Evolutionary conservation across 2,329 filamentous ascomycete genomes (phyloP), one percentile per base, ranked within the genome.

Genomic region (Colletotrichum limetticola): DNA sequence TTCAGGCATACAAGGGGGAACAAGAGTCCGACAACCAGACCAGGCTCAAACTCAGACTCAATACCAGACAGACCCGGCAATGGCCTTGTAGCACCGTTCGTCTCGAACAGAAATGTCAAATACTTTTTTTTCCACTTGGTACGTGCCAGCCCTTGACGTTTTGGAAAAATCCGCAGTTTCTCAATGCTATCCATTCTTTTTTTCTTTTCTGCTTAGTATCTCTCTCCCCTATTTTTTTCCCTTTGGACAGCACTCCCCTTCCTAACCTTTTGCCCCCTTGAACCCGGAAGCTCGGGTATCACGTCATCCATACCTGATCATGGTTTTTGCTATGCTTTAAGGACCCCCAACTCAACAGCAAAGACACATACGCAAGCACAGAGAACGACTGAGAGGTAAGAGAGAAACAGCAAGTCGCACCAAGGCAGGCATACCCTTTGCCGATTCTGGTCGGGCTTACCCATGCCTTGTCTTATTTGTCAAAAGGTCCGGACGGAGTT

Each of bases 251-350:
- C 37, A 7, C 14, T 19, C 19, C 9, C 30, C 30, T 32, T 46
- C 16, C 12, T 22, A 24, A 16, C 1, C 59, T 11, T 66, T 24
- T 59, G 11, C 57, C 42, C 60, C 42, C 64, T 62, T 68, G 68
- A 57, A 62, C 42, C 69, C 69, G 53, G 66, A 69, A 64, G 59
- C 53, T 58, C 70, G 70, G 70, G 42, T 64, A 63, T 69, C 66
- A 59, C 70, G 66, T 72, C 66, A 72, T 59, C 24, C 65, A 35
- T 63, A 14, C 22, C 46, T 49, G 5, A 58, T 22, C 58, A 58
- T 35, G 16, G 63, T 56, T 68, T 67, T 61, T 52, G 62, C 37
- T 42, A 19, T 52, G 32, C 9, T 60, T 22, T 4, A n/a, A 19
- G 19, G 7, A 49, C 16, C 19, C 6, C 16, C 42, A n/a, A 49